Percentiles rank a stretch among this genome's conserved stretches.
phyloP scores from a whole-genome alignment of 2,329 filamentous ascomycete species.

The Cladophialophora carrionii region DNA sequence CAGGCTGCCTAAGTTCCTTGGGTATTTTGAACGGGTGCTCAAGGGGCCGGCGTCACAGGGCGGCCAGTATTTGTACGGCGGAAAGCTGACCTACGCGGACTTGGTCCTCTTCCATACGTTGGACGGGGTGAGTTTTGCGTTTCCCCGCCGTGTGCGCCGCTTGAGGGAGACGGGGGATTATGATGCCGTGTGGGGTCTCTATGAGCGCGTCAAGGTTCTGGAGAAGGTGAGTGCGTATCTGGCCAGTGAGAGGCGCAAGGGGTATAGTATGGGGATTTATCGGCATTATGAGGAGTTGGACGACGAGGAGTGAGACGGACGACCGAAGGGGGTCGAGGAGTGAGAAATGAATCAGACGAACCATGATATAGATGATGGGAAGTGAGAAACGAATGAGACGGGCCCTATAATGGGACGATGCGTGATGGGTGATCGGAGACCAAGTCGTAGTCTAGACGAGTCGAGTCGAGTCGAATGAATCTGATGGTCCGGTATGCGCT shows the following conservation, averaged over 20 bases:
- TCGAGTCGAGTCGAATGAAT: too few relatives aligned
- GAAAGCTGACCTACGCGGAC: slow-evolving; percentile 70
- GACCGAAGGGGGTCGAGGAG: too few relatives aligned
- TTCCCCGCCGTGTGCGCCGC: slow-evolving; percentile 66
- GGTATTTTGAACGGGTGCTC: slow-evolving; percentile 70
- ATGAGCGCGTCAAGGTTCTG: slow-evolving; percentile 64
- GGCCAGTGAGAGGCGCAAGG: slow-evolving; percentile 63
- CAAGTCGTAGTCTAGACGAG: too few relatives aligned
- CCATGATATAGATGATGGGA: too few relatives aligned
- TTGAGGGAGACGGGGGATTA: slow-evolving; percentile 62
- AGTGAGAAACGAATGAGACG: too few relatives aligned
- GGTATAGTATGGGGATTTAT: slow-evolving; percentile 69
- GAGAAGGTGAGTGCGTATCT: slow-evolving; percentile 71
- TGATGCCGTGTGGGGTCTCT: slow-evolving; percentile 64
- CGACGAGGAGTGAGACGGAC: slow-evolving; percentile 43
- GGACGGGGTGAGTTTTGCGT: slow-evolving; percentile 64
- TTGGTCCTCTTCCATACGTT: slow-evolving; percentile 72
- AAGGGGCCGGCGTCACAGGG: slow-evolving; percentile 60
- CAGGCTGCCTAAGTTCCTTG: slow-evolving; percentile 72
- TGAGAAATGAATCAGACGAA: not conserved
- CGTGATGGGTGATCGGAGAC: too few relatives aligned
- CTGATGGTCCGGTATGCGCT: too few relatives aligned
- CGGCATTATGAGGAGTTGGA: slow-evolving; percentile 75
- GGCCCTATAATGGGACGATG: too few relatives aligned
- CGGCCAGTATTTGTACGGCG: slow-evolving; percentile 68